Percentiles rank a stretch among this genome's conserved stretches.
Conservation (phyloP, 2,329 filamentous ascomycete species). For the Alternaria sp. region DNA sequence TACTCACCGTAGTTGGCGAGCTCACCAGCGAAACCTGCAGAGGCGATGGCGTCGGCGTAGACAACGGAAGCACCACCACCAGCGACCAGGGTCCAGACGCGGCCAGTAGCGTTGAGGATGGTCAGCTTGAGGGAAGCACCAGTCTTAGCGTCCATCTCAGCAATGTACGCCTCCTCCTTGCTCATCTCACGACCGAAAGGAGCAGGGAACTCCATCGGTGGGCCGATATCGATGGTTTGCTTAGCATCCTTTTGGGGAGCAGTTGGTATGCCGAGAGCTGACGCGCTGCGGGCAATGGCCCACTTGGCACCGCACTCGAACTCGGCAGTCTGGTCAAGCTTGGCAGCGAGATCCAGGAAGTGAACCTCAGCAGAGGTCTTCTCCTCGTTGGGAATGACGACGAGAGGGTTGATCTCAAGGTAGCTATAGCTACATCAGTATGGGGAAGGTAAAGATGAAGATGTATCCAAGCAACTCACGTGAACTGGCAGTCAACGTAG, state of each 20-base stretch:
- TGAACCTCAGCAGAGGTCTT: constrained; percentile 92
- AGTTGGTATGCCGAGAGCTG: constrained; percentile 82
- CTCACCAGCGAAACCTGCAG: constrained; percentile 91
- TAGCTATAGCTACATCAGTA: constrained; percentile 62
- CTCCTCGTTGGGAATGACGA: constrained; percentile 94
- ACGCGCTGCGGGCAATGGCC: constrained; percentile 92
- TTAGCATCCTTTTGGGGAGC: constrained; percentile 70
- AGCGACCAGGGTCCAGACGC: constrained; percentile 97
- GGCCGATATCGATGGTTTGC: constrained; percentile 93
- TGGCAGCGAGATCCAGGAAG: constrained; percentile 98
- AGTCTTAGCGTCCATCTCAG: constrained; percentile 98
- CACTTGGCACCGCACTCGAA: constrained; percentile 99
- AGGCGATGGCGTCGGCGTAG: constrained; percentile 98
- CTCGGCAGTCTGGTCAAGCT: constrained; percentile 98
- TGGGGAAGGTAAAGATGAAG: constrained; percentile 4
- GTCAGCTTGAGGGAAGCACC: constrained; percentile 98
- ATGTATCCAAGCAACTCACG: constrained; percentile 54
- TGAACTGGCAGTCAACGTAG: constrained; percentile 99
- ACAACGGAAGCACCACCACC: constrained; percentile 99
- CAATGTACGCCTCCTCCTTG: constrained; percentile 99
- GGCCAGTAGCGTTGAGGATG: constrained; percentile 87
- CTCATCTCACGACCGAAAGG: constrained; percentile 97
- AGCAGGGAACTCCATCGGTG: constrained; percentile 98
- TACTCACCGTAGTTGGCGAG: constrained; percentile 99
- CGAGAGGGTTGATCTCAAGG: constrained; percentile 99